Evolutionary conservation across 371 early-diverging fungal species (phyloP).

Genomic region (Conidiobolus incongruus): DNA sequence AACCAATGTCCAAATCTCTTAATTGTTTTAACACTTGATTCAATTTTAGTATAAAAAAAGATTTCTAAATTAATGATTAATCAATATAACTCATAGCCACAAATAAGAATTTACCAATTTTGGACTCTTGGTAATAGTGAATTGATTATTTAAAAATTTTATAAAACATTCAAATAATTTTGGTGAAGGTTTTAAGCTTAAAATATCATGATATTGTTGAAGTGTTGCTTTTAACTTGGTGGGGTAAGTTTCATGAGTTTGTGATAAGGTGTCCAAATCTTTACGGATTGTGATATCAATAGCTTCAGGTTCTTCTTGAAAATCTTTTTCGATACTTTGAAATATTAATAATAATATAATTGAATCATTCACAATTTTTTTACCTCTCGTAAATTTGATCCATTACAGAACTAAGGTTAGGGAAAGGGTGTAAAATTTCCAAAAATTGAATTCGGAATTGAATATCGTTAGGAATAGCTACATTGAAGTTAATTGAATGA

Average conservation of each 20-base stretch:
- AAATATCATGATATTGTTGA: not conserved
- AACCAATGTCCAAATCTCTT: not conserved
- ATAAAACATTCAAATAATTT: not conserved
- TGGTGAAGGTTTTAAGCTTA: not conserved
- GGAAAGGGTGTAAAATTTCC: constrained; percentile 34
- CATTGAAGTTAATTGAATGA: not conserved
- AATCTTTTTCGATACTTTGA: not conserved
- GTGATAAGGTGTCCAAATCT: not conserved
- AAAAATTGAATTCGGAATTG: constrained; percentile 50
- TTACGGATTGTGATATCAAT: not conserved
- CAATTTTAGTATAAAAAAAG: not conserved
- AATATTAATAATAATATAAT: not conserved
- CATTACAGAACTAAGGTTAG: constrained; percentile 19
- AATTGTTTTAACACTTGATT: not conserved
- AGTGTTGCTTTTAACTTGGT: not conserved
- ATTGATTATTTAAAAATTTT: not conserved
- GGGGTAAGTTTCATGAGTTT: not conserved
- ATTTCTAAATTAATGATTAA: not conserved
- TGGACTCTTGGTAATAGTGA: not conserved
- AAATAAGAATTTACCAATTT: not conserved
- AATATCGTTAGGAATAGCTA: constrained; percentile 43
- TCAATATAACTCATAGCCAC: no score
- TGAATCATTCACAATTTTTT: not conserved
- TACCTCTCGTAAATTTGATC: constrained; percentile 17
- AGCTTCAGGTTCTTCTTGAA: not conserved